Percentiles rank a stretch among this genome's conserved stretches.
These are phyloP conservation scores for Halophytophthora polymorphica DNA, from an alignment of 352 stramenopile species.

Conservation along the genomic window DNA sequence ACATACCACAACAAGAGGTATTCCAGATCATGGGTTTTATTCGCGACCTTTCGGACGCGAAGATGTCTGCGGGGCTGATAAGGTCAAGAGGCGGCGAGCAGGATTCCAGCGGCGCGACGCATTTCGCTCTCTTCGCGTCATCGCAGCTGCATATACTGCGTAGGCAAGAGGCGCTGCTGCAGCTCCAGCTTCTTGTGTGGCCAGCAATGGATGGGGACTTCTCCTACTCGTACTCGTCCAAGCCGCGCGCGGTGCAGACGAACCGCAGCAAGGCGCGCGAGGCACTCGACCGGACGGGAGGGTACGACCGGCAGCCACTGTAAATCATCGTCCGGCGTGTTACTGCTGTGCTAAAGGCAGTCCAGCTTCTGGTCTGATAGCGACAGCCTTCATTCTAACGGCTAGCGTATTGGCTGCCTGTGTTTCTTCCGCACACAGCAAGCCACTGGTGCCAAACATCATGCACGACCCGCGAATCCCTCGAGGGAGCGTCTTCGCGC, in stretches of 20 bases:
- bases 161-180: neutral
- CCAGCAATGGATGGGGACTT: constrained; percentile 44
- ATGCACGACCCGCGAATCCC: constrained; percentile 73
- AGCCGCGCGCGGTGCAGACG: constrained; percentile 67
- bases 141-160: neutral
- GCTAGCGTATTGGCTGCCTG: neutral
- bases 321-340: neutral
- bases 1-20: neutral
- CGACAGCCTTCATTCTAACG: too few species aligned
- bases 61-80: constrained; percentile 14
- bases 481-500: constrained; percentile 60
- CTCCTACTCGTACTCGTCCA: constrained; percentile 78
- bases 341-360: neutral
- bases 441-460: constrained; percentile 49
- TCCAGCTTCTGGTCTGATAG: neutral
- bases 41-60: constrained; percentile 18
- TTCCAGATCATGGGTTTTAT: too few species aligned
- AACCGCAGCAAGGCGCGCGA: constrained; percentile 48
- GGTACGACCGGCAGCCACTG: too few species aligned
- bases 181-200: neutral
- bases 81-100: neutral
- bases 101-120: neutral
- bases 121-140: too few species aligned
- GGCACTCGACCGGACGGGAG: constrained; percentile 4
- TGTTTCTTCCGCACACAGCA: constrained; percentile 10